These are phyloP conservation scores for Solanum virginianum DNA, from an alignment of 257 asterid species.

Conservation along the genomic window DNA sequence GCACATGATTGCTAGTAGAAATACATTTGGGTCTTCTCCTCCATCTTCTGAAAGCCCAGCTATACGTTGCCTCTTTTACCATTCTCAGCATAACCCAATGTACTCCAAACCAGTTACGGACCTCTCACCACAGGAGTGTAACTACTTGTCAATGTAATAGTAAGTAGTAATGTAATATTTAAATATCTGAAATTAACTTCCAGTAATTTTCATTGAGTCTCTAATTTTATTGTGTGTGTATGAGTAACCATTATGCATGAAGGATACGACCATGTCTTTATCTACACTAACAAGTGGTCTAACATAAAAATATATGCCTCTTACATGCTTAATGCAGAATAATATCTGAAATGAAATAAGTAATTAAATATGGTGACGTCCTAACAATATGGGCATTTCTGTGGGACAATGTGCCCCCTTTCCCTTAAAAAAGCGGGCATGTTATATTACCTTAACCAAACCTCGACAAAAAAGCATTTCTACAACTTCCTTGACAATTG, in stretches of 20 bases:
- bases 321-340: neutral
- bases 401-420: neutral
- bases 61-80: neutral
- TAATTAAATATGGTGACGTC: neutral
- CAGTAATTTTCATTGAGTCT: neutral
- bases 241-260: neutral
- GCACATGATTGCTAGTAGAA: neutral
- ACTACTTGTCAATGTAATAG: neutral
- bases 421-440: neutral
- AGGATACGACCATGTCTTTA: neutral
- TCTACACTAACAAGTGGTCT: neutral
- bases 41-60: neutral
- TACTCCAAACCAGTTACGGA: neutral
- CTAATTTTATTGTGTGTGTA: neutral
- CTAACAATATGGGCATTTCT: neutral
- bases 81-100: neutral
- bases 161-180: neutral
- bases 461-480: conserved; percentile 99
- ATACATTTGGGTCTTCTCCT: neutral
- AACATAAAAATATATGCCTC: neutral
- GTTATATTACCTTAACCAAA: conserved; percentile 62
- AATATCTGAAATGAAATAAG: neutral
- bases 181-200: neutral
- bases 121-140: neutral
- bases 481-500: conserved; percentile 97